Percentiles rank a stretch among this genome's conserved stretches.
Evolutionary conservation across 129 eudicot genomes (phyloP).

Genomic region (Escallonia rubra): DNA sequence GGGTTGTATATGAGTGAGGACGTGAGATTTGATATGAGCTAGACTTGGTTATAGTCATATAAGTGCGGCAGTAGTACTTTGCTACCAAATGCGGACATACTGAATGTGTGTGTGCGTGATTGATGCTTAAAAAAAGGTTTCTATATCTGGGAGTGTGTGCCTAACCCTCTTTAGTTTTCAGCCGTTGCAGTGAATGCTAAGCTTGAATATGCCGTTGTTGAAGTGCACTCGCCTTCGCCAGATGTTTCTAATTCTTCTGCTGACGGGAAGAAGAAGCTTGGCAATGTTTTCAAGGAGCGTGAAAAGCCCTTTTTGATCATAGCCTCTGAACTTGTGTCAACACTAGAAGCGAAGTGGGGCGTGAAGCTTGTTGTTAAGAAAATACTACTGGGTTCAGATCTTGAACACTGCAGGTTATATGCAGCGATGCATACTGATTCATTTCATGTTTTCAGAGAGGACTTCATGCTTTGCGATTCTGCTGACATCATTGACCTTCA

Average conservation of each 20-base stretch:
- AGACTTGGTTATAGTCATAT: no score
- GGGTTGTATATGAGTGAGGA: no score
- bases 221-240: slow-evolving; percentile 37
- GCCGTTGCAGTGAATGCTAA: slow-evolving; percentile 95
- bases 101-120: no score
- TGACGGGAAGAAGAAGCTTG: slow-evolving; percentile 48
- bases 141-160: no score
- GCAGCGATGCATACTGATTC: neutral
- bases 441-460: neutral
- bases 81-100: no score
- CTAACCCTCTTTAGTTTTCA: slow-evolving; percentile 21
- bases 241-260: slow-evolving; percentile 47
- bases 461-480: neutral
- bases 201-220: slow-evolving; percentile 82
- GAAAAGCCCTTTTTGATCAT: slow-evolving; percentile 58
- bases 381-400: slow-evolving; percentile 73
- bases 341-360: slow-evolving; percentile 84
- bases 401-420: slow-evolving; percentile 77
- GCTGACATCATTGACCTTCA: neutral
- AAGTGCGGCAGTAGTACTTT: no score
- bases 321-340: slow-evolving; percentile 74
- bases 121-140: no score
- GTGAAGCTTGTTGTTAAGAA: slow-evolving; percentile 58
- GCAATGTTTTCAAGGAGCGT: slow-evolving; percentile 48
- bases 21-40: no score